Evolutionary conservation across 805 yeast species (phyloP), one percentile per base, ranked within the genome.

Genomic region (Barnettozyma populi): DNA sequence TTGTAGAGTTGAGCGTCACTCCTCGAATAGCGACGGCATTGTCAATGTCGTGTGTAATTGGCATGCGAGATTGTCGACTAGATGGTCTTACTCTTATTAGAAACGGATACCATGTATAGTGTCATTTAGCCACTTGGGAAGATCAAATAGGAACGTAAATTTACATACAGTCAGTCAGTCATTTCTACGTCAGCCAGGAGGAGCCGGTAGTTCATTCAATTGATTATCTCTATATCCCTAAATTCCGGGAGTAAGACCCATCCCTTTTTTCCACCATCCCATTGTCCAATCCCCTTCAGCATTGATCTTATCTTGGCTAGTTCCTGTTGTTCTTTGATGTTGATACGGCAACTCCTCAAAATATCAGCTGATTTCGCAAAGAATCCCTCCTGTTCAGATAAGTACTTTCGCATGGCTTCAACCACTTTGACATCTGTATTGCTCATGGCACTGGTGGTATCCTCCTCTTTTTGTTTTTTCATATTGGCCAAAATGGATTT

Each of bases 231-330:
- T 13, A 29, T 18, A 44, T 46, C 45, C 47, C 56, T 63, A 52
- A 74, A 78, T 50, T 80, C 89, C 2, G 71, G 72, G 53, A 81
- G 79, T 31, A 88, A 66, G 1, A 59, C 61, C 96, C 96, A 88
- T 0, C 83, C 84, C 46, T 76, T 75, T 36, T 63, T 66, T 1
- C 48, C 56, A n/a, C 67, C 64, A 52, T 82, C 79, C 90, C 95
- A 90, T 1, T 57, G 64, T 2, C 94, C 86, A 19, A 87, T 76
- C 36, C 79, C 74, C 41, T 78, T 76, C 45, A 90, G 63, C 75
- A 90, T 74, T 0, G 88, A 81, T 37, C 96, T 69, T 4, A 86
- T 71, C 46, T 77, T 68, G 6, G 82, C 69, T 27, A 86, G 77
- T 20, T 81, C 84, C 42, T 75, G 73, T 36, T 77, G 78, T 29